Evolutionary conservation across 2,329 filamentous ascomycete genomes (phyloP).

Genomic region (Thielaviopsis populi): DNA sequence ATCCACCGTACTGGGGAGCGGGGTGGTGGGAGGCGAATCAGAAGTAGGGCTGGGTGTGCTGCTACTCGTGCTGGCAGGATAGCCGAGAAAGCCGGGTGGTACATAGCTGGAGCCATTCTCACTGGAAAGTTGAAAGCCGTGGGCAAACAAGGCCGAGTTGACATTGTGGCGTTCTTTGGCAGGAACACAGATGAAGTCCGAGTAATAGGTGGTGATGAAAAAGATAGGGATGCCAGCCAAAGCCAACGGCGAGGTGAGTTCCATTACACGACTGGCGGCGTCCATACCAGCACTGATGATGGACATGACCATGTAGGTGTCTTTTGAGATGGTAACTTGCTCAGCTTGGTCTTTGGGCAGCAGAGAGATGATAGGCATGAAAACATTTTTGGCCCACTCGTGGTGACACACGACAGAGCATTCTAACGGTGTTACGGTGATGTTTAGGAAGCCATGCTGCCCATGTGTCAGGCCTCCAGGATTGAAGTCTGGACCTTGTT

Average conservation of each 20-base stretch:
- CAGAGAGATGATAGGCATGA: slow-evolving; percentile 52
- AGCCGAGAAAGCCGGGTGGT: slow-evolving; percentile 17
- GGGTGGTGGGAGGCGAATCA: slow-evolving; percentile 43
- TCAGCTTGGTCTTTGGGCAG: slow-evolving; percentile 41
- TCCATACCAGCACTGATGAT: slow-evolving; percentile 83
- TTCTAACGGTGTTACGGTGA: slow-evolving; percentile 83
- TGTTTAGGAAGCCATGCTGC: slow-evolving; percentile 74
- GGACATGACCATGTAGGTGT: slow-evolving; percentile 77
- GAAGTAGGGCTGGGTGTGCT: slow-evolving; percentile 24
- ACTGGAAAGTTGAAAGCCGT: slow-evolving; percentile 66
- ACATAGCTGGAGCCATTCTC: slow-evolving; percentile 37
- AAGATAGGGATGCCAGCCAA: slow-evolving; percentile 91
- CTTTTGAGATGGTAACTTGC: slow-evolving; percentile 58
- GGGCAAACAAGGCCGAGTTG: slow-evolving; percentile 57
- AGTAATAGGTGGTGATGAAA: slow-evolving; percentile 97
- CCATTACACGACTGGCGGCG: slow-evolving; percentile 78
- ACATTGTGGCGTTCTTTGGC: slow-evolving; percentile 58
- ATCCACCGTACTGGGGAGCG: slow-evolving; percentile 59
- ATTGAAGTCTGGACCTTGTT: slow-evolving; percentile 20
- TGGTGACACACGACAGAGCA: slow-evolving; percentile 83
- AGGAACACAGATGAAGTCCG: slow-evolving; percentile 89
- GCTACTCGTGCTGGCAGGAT: slow-evolving; percentile 22
- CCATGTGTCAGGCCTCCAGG: slow-evolving; percentile 21
- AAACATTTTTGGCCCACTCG: slow-evolving; percentile 57
- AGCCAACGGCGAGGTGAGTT: slow-evolving; percentile 78